Evolutionary conservation across 176 grass and related monocot species (phyloP).

Genomic region (Oryza brachyantha): DNA sequence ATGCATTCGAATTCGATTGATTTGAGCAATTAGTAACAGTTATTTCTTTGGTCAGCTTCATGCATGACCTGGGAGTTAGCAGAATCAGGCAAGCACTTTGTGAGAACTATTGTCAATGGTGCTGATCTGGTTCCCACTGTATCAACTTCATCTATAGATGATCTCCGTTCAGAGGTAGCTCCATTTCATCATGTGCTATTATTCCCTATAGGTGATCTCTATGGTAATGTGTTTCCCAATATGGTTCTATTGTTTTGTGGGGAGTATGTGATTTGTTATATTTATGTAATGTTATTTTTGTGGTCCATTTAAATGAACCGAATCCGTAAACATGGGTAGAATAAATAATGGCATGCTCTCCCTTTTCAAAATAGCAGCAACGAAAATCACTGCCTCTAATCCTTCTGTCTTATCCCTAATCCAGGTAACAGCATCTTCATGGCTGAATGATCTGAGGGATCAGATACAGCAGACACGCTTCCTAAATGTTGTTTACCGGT

Average conservation of each 20-base stretch:
- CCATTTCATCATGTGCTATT: constrained; percentile 23
- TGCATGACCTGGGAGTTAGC: constrained; percentile 99
- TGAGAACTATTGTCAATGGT: constrained; percentile 82
- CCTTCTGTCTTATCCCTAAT: constrained; percentile 26
- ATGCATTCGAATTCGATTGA: constrained; percentile 20
- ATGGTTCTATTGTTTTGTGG: neutral
- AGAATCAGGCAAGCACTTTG: constrained; percentile 97
- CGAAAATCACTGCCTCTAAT: constrained; percentile 14
- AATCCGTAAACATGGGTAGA: neutral
- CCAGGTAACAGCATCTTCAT: constrained; percentile 96
- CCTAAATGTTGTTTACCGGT: constrained; percentile 93
- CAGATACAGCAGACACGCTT: constrained; percentile 89
- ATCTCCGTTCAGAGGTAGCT: constrained; percentile 89
- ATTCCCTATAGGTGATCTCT: neutral
- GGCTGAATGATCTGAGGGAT: constrained; percentile 99
- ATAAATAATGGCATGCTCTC: neutral
- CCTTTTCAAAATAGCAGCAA: constrained; percentile 1
- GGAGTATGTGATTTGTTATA: constrained; percentile 4
- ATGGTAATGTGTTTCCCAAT: constrained; percentile 1
- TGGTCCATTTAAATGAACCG: constrained; percentile 1
- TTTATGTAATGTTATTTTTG: constrained; percentile 1
- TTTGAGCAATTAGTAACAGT: constrained; percentile 30
- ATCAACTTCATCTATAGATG: constrained; percentile 94
- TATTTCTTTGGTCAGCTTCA: constrained; percentile 60
- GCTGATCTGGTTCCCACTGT: constrained; percentile 95